These are phyloP conservation scores for Xylariaceae sp. DNA, from an alignment of 2,329 filamentous ascomycete species.

Conservation along the genomic window DNA sequence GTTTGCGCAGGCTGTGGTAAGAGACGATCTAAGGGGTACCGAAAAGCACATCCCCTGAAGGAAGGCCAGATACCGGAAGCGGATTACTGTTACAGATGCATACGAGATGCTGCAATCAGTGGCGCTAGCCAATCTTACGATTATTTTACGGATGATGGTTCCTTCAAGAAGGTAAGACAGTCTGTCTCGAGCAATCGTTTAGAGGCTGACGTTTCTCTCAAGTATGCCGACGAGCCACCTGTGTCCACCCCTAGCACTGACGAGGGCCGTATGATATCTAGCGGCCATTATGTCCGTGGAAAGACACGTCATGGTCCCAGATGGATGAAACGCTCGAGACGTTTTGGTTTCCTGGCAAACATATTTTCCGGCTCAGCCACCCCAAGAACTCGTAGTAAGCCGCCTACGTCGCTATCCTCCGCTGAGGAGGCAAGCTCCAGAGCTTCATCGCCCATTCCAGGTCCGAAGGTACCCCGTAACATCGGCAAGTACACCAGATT, in stretches of 20 bases:
- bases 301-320: conserved; percentile 6
- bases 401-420: conserved; percentile 10
- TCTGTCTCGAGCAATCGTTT: background rate
- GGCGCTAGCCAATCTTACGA: conserved; percentile 3
- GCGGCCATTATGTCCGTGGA: conserved; percentile 5
- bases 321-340: conserved; percentile 12
- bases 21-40: conserved; percentile 28
- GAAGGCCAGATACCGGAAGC: conserved; percentile 30
- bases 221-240: conserved; percentile 8
- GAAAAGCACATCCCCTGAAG: conserved; percentile 28
- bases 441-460: conserved; percentile 11
- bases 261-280: background rate
- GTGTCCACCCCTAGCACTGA: conserved; percentile 7
- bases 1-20: conserved; percentile 33
- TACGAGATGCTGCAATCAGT: conserved; percentile 16
- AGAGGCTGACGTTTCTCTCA: conserved; percentile 7
- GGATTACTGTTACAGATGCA: conserved; percentile 30
- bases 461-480: background rate
- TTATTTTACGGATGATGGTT: conserved; percentile 1
- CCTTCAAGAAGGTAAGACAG: conserved; percentile 3
- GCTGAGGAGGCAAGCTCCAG: conserved; percentile 19
- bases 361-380: conserved; percentile 9
- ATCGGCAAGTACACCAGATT: background rate
- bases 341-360: conserved; percentile 13
- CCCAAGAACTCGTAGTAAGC: background rate